Percentiles rank a stretch among this genome's conserved stretches.
Evolutionary conservation across 306 rosid species (phyloP).

Genomic region (Arachis stenosperma): DNA sequence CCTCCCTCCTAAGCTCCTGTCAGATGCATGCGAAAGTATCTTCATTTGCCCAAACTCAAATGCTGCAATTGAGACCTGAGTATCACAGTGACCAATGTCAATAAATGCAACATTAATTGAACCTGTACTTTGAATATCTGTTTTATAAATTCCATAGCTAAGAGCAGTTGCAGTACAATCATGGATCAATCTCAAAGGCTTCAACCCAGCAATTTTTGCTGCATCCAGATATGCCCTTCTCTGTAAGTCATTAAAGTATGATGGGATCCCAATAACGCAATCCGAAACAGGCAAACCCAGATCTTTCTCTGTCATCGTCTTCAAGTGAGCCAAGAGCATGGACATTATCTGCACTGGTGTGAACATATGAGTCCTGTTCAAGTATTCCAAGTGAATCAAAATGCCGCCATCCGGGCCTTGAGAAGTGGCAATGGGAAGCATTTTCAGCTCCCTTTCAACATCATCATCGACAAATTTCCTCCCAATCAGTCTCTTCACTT

Average conservation of each 20-base stretch:
- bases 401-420: constrained; percentile 73
- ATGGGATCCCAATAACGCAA: constrained; percentile 90
- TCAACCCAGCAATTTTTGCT: constrained; percentile 81
- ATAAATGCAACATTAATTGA: constrained; percentile 71
- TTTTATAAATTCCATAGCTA: constrained; percentile 90
- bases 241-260: constrained; percentile 85
- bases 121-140: constrained; percentile 54
- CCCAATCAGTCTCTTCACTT: constrained; percentile 90
- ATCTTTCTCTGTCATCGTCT: constrained; percentile 62
- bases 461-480: constrained; percentile 60
- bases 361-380: constrained; percentile 60
- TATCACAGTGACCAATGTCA: constrained; percentile 95
- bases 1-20: constrained; percentile 81
- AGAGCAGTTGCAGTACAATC: constrained; percentile 98
- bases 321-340: constrained; percentile 94
- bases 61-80: constrained; percentile 77
- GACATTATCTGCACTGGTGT: constrained; percentile 84
- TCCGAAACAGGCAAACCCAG: constrained; percentile 69
- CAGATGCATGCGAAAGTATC: constrained; percentile 81
- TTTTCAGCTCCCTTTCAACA: constrained; percentile 61
- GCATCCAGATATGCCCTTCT: constrained; percentile 84
- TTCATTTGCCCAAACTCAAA: constrained; percentile 82
- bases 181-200: constrained; percentile 87
- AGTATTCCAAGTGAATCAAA: constrained; percentile 73
- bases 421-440: constrained; percentile 76